phyloP scores from a whole-genome alignment of 768 basidiomycete genomes.

The Mycena alexandri region DNA sequence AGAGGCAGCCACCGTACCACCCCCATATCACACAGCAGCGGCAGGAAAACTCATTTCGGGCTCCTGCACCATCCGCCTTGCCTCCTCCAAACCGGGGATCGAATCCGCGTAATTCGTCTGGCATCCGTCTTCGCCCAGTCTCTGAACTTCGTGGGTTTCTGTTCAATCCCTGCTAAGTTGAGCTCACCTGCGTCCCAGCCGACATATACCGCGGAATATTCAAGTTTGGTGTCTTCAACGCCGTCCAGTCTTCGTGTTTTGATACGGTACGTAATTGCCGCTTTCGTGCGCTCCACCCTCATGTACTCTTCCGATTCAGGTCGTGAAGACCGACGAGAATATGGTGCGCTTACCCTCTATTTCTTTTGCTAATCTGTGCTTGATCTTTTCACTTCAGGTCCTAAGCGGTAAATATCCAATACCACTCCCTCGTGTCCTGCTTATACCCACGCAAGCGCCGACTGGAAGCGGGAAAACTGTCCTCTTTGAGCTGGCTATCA shows the following conservation, averaged over 20 bases:
- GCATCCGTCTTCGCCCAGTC: slow-evolving; percentile 72
- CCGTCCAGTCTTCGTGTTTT: slow-evolving; percentile 88
- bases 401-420: slow-evolving; percentile 67
- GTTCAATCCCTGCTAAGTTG: neutral
- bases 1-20: slow-evolving; percentile 10
- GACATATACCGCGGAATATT: slow-evolving; percentile 85
- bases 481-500: slow-evolving; percentile 91
- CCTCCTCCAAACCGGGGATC: slow-evolving; percentile 30
- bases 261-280: slow-evolving; percentile 65
- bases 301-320: slow-evolving; percentile 50
- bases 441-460: slow-evolving; percentile 70
- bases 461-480: slow-evolving; percentile 98
- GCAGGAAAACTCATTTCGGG: slow-evolving; percentile 3
- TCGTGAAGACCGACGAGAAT: slow-evolving; percentile 71
- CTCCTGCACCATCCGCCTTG: slow-evolving; percentile 6
- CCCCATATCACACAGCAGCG: slow-evolving; percentile 5
- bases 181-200: slow-evolving; percentile 60
- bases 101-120: slow-evolving; percentile 54
- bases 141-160: slow-evolving; percentile 74
- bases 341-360: slow-evolving; percentile 58
- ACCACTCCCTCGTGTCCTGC: neutral
- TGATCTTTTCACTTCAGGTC: slow-evolving; percentile 58
- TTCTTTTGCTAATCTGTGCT: slow-evolving; percentile 29
- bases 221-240: slow-evolving; percentile 93
- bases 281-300: neutral